Percentiles rank a stretch among this genome's conserved stretches.
phyloP scores from a whole-genome alignment of 305 asterid genomes.

The Fraxinus xanthoxyloides region DNA sequence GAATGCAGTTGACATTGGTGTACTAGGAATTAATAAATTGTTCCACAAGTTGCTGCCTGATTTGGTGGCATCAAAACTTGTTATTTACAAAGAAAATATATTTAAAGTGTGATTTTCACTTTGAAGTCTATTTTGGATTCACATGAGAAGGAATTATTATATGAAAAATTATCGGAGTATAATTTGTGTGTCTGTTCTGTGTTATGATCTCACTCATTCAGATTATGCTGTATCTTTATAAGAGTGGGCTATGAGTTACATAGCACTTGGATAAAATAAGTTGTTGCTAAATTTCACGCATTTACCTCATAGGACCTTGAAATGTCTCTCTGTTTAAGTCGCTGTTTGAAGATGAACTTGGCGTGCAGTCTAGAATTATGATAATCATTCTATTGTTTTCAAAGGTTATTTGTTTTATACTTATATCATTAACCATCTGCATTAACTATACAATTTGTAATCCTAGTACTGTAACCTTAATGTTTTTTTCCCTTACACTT shows the following conservation, averaged over 20 bases:
- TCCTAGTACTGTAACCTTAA: conserved; percentile 23
- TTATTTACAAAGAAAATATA: conserved; percentile 11
- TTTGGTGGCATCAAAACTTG: conserved; percentile 36
- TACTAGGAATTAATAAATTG: conserved; percentile 28
- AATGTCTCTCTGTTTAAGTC: not conserved
- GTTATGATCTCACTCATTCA: not conserved
- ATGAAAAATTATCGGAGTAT: not conserved
- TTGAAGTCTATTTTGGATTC: not conserved
- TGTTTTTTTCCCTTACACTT: conserved; percentile 20
- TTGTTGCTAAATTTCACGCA: not conserved
- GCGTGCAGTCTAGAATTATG: not conserved
- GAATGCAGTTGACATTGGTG: conserved; percentile 20
- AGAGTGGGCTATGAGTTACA: not conserved
- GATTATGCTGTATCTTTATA: conserved; percentile 11
- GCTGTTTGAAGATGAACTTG: not conserved
- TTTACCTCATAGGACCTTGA: conserved; percentile 12
- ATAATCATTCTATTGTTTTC: not conserved
- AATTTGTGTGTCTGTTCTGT: not conserved
- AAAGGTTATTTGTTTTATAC: not conserved
- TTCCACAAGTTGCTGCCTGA: conserved; percentile 20
- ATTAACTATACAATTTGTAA: conserved; percentile 1
- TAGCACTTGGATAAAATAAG: conserved; percentile 9
- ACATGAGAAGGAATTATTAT: not conserved
- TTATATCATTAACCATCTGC: not conserved
- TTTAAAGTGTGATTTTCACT: not conserved